Conservation (phyloP, 2,329 filamentous ascomycete species). For the Apiospora marii region DNA sequence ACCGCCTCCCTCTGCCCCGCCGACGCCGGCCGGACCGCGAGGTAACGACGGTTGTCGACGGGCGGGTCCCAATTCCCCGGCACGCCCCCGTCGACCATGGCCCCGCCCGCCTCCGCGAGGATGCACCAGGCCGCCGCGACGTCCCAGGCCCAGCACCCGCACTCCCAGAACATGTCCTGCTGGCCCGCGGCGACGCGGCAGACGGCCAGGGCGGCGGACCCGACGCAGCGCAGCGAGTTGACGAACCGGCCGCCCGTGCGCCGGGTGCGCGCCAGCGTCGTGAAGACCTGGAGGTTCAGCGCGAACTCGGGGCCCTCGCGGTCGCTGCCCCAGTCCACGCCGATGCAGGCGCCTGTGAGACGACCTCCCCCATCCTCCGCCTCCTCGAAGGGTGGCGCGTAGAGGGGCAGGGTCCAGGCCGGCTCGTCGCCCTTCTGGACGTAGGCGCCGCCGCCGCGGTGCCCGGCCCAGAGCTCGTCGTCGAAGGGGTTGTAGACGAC, state of each 20-base stretch:
- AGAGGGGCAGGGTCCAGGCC: background rate
- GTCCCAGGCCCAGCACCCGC: constrained; percentile 1
- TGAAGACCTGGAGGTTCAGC: background rate
- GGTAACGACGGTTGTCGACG: background rate
- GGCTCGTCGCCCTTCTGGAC: background rate
- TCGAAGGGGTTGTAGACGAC: background rate
- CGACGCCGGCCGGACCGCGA: background rate
- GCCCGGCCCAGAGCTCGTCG: background rate
- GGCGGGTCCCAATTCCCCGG: background rate
- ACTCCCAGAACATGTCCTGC: constrained; percentile 16
- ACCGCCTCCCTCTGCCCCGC: background rate
- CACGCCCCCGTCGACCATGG: background rate
- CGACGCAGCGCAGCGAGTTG: background rate
- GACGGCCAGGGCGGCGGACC: background rate
- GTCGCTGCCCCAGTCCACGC: background rate
- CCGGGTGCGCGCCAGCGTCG: background rate
- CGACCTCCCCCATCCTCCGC: background rate
- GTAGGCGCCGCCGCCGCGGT: background rate
- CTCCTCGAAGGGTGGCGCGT: background rate
- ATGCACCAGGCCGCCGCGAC: constrained; percentile 1
- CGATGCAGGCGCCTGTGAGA: background rate
- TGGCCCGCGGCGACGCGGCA: background rate
- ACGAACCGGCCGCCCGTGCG: background rate
- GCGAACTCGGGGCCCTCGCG: constrained; percentile 3
- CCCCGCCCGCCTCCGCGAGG: background rate